Evolutionary conservation across 2,329 filamentous ascomycete genomes (phyloP).

Genomic region (Apiospora malaysiana): DNA sequence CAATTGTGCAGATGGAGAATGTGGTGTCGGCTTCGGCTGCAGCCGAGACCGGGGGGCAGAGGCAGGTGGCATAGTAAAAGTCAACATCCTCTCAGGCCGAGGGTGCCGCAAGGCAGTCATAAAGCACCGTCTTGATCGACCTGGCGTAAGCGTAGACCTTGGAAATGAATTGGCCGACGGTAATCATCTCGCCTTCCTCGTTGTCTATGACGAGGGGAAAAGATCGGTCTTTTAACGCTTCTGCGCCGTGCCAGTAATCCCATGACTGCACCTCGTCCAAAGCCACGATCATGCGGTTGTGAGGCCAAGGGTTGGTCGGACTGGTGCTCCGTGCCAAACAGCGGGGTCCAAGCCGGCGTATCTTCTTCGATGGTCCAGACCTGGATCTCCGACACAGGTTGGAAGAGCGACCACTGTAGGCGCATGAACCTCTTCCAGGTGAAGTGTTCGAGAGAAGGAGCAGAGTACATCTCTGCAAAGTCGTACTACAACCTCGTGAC

Average conservation of each 20-base stretch:
- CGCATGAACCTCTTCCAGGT: no score
- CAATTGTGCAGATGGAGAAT: not conserved
- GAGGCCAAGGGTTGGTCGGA: not conserved
- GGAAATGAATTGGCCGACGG: not conserved
- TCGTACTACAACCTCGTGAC: not conserved
- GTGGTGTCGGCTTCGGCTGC: not conserved
- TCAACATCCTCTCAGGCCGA: not conserved
- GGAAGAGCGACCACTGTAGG: not conserved
- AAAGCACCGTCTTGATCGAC: not conserved
- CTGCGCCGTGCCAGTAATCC: not conserved
- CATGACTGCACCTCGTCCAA: not conserved
- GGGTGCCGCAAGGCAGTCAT: not conserved
- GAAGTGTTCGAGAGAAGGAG: no score
- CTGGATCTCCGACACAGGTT: not conserved
- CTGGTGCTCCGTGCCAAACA: not conserved
- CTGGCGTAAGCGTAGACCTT: not conserved
- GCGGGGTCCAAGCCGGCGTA: not conserved
- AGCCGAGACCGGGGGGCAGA: not conserved
- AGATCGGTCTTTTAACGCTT: not conserved
- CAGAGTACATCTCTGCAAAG: no score
- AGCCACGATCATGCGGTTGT: not conserved
- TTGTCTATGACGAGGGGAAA: not conserved
- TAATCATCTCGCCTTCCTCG: not conserved
- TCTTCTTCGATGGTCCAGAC: not conserved
- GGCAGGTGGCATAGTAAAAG: not conserved